phyloP scores from a whole-genome alignment of 805 yeast genomes.

The Torulaspora indica region DNA sequence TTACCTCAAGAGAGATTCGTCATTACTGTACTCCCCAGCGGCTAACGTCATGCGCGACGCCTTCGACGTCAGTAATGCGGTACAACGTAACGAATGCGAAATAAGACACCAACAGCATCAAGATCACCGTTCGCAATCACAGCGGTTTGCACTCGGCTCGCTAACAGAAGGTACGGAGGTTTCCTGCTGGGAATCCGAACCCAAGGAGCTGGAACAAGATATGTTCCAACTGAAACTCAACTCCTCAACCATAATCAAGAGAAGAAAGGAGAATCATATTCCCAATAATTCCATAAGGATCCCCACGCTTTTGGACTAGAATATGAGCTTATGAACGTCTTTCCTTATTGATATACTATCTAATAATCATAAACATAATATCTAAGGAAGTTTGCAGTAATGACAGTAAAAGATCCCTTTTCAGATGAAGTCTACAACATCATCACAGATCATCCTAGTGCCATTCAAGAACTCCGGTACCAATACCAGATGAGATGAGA shows the following conservation, averaged over 20 bases:
- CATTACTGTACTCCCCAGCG: conserved; percentile 55
- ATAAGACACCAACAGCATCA: conserved; percentile 9
- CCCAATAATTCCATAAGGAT: conserved; percentile 6
- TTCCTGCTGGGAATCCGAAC: neutral
- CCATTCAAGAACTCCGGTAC: too few species aligned
- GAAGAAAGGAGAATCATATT: conserved; percentile 35
- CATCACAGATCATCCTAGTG: too few species aligned
- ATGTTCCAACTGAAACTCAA: conserved; percentile 37
- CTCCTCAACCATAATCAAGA: conserved; percentile 40
- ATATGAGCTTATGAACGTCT: neutral
- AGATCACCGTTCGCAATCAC: conserved; percentile 4
- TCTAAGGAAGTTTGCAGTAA: too few species aligned
- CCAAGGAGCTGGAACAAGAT: conserved; percentile 20
- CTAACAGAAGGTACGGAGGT: conserved; percentile 1
- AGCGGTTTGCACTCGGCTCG: neutral
- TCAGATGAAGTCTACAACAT: too few species aligned
- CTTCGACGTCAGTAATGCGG: conserved; percentile 80
- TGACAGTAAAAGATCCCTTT: too few species aligned
- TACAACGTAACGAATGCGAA: conserved; percentile 74
- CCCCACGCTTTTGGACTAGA: conserved; percentile 4
- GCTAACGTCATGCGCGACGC: conserved; percentile 81
- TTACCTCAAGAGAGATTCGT: conserved; percentile 19
- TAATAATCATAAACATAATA: neutral
- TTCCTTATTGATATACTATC: neutral
- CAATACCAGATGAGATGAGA: too few species aligned